phyloP scores from a whole-genome alignment of 2,329 filamentous ascomycete genomes.

The Cordyceps fumosorosea region DNA sequence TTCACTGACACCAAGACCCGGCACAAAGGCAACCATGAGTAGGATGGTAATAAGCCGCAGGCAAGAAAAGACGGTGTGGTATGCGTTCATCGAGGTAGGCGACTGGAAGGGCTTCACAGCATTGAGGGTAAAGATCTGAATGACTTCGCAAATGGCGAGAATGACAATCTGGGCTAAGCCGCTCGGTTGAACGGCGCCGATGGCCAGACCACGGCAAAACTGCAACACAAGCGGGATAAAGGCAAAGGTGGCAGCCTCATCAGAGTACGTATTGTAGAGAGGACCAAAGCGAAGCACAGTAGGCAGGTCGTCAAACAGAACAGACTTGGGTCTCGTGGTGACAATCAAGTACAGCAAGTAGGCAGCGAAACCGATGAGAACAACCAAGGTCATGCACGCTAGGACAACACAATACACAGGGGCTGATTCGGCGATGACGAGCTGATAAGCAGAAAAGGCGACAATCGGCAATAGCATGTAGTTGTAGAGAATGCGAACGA shows the following conservation, averaged over 20 bases:
- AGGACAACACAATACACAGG: conserved; percentile 65
- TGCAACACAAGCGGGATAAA: conserved; percentile 80
- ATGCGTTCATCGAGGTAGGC: conserved; percentile 94
- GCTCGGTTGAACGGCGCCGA: conserved; percentile 87
- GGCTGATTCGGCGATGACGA: conserved; percentile 66
- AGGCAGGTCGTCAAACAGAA: conserved; percentile 87
- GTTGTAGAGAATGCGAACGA: conserved; percentile 83
- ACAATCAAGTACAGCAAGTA: conserved; percentile 81
- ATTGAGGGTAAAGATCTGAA: conserved; percentile 78
- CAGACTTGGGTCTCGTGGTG: conserved; percentile 72
- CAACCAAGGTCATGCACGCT: conserved; percentile 66
- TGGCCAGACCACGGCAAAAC: conserved; percentile 78
- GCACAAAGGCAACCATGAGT: conserved; percentile 76
- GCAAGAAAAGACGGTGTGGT: conserved; percentile 77
- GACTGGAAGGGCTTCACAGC: conserved; percentile 86
- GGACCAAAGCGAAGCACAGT: conserved; percentile 87
- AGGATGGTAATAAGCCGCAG: conserved; percentile 71
- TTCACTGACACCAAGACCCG: conserved; percentile 71
- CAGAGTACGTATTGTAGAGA: conserved; percentile 94
- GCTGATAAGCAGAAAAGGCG: conserved; percentile 81
- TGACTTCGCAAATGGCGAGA: conserved; percentile 88
- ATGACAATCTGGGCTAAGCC: conserved; percentile 90
- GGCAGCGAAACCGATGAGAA: conserved; percentile 64
- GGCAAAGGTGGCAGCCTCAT: conserved; percentile 85
- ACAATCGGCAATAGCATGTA: conserved; percentile 86